A percentile compares a stretch with the other conserved stretches of the same genome.
phyloP scores from a whole-genome alignment of 1,139 yeast genomes.

The Candida tropicalis region DNA sequence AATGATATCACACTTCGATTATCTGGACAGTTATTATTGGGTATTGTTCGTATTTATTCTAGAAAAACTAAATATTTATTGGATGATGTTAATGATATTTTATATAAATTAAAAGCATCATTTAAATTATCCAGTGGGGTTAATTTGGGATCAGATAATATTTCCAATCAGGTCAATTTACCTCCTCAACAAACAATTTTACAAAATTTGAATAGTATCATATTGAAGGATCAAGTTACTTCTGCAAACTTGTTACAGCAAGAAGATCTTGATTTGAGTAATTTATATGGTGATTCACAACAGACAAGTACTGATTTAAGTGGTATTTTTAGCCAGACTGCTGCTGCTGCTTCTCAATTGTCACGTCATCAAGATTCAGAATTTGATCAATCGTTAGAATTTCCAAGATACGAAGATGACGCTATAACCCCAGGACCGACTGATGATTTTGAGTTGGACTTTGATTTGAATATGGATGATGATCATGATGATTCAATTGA shows the following conservation, averaged over 20 bases:
- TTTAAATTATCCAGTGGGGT: conserved; percentile 52
- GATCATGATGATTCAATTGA: conserved; percentile 40
- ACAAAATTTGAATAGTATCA: conserved; percentile 55
- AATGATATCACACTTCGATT: conserved; percentile 67
- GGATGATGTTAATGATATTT: conserved; percentile 82
- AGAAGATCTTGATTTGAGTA: conserved; percentile 64
- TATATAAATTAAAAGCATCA: conserved; percentile 72
- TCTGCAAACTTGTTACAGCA: conserved; percentile 71
- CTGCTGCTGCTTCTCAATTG: conserved; percentile 10
- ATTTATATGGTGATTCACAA: conserved; percentile 16
- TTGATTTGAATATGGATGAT: conserved; percentile 54
- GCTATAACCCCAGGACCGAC: conserved; percentile 16
- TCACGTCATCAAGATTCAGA: conserved; percentile 17
- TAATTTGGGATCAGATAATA: conserved; percentile 31
- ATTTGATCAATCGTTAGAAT: conserved; percentile 58
- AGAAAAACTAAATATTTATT: conserved; percentile 81
- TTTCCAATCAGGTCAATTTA: conserved; percentile 36
- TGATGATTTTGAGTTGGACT: conserved; percentile 44
- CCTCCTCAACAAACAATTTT: conserved; percentile 55
- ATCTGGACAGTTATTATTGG: conserved; percentile 86
- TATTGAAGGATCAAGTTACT: conserved; percentile 77
- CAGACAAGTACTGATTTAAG: conserved; percentile 9
- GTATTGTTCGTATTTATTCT: conserved; percentile 86
- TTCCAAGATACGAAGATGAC: conserved; percentile 47
- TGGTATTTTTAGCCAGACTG: conserved; percentile 15